Base-by-base conservation (phyloP, 1,284 basidiomycete genomes). In the Austroboletus niveus region DNA sequence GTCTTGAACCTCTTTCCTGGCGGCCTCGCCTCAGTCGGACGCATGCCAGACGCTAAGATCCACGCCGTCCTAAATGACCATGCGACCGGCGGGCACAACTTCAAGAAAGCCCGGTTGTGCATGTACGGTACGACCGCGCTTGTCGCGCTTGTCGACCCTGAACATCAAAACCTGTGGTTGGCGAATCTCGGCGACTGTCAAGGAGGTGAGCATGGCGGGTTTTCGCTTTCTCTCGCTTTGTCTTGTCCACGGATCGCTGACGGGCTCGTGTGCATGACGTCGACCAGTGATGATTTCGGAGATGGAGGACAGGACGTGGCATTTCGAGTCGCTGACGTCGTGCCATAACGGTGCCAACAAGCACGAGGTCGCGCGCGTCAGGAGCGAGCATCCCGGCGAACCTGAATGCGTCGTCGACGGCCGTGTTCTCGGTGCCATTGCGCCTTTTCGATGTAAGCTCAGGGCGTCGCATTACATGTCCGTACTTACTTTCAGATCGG, bases 71-170 rank as follows among this genome's bases (percentile, higher is more conserved):
- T 86, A 60, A 83, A 87, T 51, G 83, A 87, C 62, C 79, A 82
- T 51, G 73, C 77, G 42, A 62, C 64, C 12, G 81, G 78, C 5
- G 83, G 83, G 5, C 71, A 66, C 24, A 85, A 84, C 60, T 83
- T 83, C 71, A 71, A 79, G 50, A 85, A 84, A 63, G 80, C 80
- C 14, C 69, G 80, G 45, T 70, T 85, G 40, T 85, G 84, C 62
- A 85, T 89, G 82, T 82, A 85, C 56, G 85, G 85, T 15, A 87
- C 84, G 3, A 89, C 86, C 3, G 84, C 81, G 6, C 75, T 88
- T 40, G 78, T 88, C 35, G 78, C 85, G 4, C 74, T 88, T 41
- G 74, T 86, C 30, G 86, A 88, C 65, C 84, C 84, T 42, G 72
- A 77, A 14, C 77, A 80, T 52, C 70, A 78, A 60, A 80, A 88